These are phyloP conservation scores for Hyphodiscus sp. DNA, from an alignment of 2,329 filamentous ascomycete genomes.

Conservation along the genomic window DNA sequence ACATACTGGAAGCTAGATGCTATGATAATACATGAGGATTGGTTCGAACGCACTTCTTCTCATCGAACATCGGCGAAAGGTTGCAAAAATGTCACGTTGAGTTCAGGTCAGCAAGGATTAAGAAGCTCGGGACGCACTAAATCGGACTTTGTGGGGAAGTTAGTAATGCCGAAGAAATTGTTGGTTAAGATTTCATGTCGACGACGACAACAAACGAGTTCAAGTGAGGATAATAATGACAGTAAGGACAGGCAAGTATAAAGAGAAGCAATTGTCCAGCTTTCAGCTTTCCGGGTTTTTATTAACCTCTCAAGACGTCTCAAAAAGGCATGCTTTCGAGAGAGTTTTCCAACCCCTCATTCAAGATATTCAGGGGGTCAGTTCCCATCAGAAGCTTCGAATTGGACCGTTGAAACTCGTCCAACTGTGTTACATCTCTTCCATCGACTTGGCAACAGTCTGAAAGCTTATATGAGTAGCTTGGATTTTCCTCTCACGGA, in stretches of 20 bases:
- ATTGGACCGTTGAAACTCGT: neutral
- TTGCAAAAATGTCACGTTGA: neutral
- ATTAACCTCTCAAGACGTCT: neutral
- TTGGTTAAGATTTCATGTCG: neutral
- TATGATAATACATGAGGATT: neutral
- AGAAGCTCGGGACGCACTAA: neutral
- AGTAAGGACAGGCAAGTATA: neutral
- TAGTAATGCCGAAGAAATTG: neutral
- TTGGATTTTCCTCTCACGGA: neutral
- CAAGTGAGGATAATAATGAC: neutral
- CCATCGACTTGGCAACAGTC: no score
- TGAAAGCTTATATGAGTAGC: neutral
- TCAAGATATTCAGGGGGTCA: no score
- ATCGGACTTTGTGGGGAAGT: neutral
- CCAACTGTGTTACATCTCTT: no score
- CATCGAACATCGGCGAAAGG: neutral
- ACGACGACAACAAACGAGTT: neutral
- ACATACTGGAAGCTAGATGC: neutral
- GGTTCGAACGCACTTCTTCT: neutral
- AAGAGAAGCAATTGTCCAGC: neutral
- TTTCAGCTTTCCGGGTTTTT: neutral
- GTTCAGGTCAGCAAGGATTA: neutral
- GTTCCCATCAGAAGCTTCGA: neutral
- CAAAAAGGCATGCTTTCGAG: neutral
- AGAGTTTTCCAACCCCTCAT: no score